Percentiles rank a stretch among this genome's conserved stretches.
Conservation (phyloP, 2,329 filamentous ascomycete species). For the Nemania bipapillata region DNA sequence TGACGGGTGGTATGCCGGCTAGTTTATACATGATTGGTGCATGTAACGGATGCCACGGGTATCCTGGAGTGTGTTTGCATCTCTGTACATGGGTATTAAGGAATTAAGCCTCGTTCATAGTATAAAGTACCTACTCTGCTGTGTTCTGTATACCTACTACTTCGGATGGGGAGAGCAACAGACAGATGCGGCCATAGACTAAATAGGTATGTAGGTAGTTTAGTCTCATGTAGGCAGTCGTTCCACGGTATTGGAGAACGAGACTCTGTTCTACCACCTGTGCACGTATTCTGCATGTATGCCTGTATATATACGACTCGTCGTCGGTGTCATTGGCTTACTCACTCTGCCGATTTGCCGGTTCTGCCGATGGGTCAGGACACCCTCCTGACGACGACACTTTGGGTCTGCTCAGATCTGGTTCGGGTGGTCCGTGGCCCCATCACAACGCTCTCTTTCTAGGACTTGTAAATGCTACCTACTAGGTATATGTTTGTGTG, state of each 20-base stretch:
- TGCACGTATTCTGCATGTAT: too few relatives aligned
- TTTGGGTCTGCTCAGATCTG: not conserved
- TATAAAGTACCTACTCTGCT: too few relatives aligned
- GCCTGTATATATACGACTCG: too few relatives aligned
- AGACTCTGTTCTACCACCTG: not conserved
- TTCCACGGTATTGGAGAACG: not conserved
- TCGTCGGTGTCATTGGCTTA: conserved; percentile 12
- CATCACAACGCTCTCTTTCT: too few relatives aligned
- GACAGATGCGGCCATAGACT: not conserved
- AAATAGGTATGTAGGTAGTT: too few relatives aligned
- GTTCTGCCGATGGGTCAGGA: conserved; percentile 22
- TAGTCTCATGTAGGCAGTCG: too few relatives aligned
- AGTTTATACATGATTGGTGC: not conserved
- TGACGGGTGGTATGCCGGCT: not conserved
- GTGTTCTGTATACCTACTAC: too few relatives aligned
- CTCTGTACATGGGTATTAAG: too few relatives aligned
- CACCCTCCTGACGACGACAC: conserved; percentile 1
- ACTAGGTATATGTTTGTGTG: too few relatives aligned
- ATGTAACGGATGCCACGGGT: not conserved
- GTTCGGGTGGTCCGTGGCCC: not conserved
- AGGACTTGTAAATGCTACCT: too few relatives aligned
- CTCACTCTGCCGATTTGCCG: conserved; percentile 16
- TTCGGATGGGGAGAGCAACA: not conserved
- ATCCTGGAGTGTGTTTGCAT: not conserved
- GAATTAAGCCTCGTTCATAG: too few relatives aligned